A percentile compares a stretch with the other conserved stretches of the same genome.
Evolutionary conservation across 768 basidiomycete genomes (phyloP).

Genomic region (Boletus coccyginus): DNA sequence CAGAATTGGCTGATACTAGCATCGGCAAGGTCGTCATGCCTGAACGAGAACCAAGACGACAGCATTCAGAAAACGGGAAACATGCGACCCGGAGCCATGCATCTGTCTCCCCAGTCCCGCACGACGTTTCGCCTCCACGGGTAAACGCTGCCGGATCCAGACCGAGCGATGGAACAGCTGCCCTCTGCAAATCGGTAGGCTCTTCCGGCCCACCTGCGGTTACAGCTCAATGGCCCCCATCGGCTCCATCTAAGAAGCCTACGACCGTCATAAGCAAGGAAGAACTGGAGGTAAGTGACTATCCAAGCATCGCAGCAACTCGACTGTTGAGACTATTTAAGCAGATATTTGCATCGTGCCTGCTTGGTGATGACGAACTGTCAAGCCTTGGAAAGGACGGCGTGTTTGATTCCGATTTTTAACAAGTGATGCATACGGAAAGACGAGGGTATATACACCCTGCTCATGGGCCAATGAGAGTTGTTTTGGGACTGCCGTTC

Average conservation of each 20-base stretch:
- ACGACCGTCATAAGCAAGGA: constrained; percentile 2
- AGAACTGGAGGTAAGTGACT: constrained; percentile 23
- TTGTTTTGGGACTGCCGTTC: too few relatives aligned
- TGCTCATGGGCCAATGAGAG: too few relatives aligned
- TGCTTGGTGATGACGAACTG: constrained; percentile 37
- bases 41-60: not conserved
- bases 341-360: constrained; percentile 35
- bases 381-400: constrained; percentile 28
- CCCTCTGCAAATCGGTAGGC: not conserved
- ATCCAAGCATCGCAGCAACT: not conserved
- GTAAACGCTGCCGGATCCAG: not conserved
- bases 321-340: constrained; percentile 10
- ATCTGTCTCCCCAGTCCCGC: not conserved
- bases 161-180: not conserved
- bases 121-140: not conserved
- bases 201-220: not conserved
- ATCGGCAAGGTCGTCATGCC: not conserved
- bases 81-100: not conserved
- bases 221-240: not conserved
- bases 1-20: constrained; percentile 12
- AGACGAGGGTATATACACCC: too few relatives aligned
- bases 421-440: not conserved
- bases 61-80: not conserved
- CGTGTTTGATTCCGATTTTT: constrained; percentile 30
- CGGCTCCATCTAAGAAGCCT: not conserved